phyloP scores from a whole-genome alignment of 495 filamentous ascomycete genomes.

The Evansstolkia leycettana region DNA sequence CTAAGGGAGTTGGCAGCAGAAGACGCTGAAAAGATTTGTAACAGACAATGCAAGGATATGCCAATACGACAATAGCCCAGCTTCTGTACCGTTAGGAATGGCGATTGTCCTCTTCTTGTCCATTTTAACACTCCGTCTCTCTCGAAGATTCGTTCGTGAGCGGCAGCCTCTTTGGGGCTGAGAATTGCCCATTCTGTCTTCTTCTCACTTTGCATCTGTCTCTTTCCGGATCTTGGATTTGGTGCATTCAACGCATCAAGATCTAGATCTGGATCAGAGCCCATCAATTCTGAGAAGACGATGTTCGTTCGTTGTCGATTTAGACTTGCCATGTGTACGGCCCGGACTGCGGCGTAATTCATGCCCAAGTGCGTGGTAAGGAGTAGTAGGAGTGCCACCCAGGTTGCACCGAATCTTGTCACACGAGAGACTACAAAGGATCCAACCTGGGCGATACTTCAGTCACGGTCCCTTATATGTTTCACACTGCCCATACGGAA shows the following conservation, averaged over 20 bases:
- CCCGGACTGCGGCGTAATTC: conserved; percentile 76
- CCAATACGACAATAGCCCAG: conserved; percentile 24
- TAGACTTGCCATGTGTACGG: conserved; percentile 73
- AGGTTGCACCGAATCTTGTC: conserved; percentile 58
- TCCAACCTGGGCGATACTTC: conserved; percentile 40
- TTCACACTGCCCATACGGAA: background rate
- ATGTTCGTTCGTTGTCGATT: conserved; percentile 83
- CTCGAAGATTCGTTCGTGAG: conserved; percentile 61
- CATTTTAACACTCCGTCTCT: conserved; percentile 48
- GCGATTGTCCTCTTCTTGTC: conserved; percentile 20
- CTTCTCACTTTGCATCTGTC: background rate
- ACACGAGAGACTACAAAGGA: conserved; percentile 69
- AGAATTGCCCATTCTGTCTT: conserved; percentile 23
- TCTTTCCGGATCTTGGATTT: background rate
- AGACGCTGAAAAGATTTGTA: conserved; percentile 5
- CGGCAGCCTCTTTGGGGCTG: conserved; percentile 49
- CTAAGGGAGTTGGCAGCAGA: conserved; percentile 3
- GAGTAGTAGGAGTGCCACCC: conserved; percentile 59
- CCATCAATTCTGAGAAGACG: conserved; percentile 50
- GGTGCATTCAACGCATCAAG: conserved; percentile 1
- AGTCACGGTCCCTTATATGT: background rate
- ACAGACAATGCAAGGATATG: conserved; percentile 17
- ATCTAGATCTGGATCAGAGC: conserved; percentile 19
- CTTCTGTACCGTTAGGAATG: background rate
- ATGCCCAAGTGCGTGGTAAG: conserved; percentile 62